Evolutionary conservation across 1,139 yeast genomes (phyloP).

Genomic region (Maudiozyma humilis): DNA sequence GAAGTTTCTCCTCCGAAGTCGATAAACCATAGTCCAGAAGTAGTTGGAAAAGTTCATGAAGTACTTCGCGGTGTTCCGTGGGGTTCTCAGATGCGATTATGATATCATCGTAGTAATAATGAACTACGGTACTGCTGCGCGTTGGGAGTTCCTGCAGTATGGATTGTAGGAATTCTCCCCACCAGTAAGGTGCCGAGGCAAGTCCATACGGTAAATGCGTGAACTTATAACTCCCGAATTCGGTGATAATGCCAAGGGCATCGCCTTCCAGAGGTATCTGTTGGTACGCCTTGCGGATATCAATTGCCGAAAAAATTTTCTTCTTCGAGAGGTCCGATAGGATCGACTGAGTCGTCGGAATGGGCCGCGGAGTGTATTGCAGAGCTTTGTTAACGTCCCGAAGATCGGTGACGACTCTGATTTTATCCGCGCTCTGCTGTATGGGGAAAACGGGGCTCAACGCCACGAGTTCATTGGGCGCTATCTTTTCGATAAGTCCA

Average conservation of each 20-base stretch:
- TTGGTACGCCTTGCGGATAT: conserved; percentile 6
- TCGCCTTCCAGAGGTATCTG: conserved; percentile 4
- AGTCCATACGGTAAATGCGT: conserved; percentile 1
- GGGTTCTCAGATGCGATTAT: conserved; percentile 1
- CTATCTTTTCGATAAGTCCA: not conserved
- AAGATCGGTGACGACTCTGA: not conserved
- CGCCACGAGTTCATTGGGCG: not conserved
- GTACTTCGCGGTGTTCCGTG: not conserved
- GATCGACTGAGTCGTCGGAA: conserved; percentile 5
- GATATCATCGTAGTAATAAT: conserved; percentile 5
- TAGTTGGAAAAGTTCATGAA: not conserved
- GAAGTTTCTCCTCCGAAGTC: not conserved
- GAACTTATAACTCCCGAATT: not conserved
- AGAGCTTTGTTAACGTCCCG: not conserved
- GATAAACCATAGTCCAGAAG: not conserved
- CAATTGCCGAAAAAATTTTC: conserved; percentile 4
- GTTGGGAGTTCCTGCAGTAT: not conserved
- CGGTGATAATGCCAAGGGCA: conserved; percentile 3
- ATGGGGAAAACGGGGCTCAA: not conserved
- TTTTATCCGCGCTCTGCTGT: not conserved
- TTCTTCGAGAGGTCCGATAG: conserved; percentile 5
- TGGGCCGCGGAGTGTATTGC: conserved; percentile 2
- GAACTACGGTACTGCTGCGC: not conserved
- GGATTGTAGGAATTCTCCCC: conserved; percentile 4
- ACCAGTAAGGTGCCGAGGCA: conserved; percentile 5